Percentiles rank a stretch among this genome's conserved stretches.
Conservation (phyloP, 768 basidiomycete species). For the Xerocomellus intermedius region DNA sequence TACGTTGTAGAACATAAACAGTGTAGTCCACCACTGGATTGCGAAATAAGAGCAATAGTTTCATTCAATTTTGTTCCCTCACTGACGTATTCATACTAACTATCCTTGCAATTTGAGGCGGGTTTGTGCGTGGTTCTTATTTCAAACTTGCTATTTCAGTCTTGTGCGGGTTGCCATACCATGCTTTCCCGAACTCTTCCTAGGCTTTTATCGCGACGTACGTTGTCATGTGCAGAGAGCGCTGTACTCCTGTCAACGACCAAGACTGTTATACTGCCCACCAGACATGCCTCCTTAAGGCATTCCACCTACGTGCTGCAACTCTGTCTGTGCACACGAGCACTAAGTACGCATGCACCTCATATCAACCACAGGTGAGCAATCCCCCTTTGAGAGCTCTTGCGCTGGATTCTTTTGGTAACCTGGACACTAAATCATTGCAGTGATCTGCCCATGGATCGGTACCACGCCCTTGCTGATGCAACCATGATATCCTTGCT, state of each 20-base stretch:
- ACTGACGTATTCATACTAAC: too few species aligned
- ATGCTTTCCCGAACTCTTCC: conserved; percentile 24
- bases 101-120: too few species aligned
- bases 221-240: not conserved
- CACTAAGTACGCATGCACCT: conserved; percentile 52
- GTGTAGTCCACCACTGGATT: not conserved
- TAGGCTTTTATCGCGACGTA: conserved; percentile 11
- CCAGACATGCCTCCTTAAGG: not conserved
- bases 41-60: not conserved
- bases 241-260: conserved; percentile 2
- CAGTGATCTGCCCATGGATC: conserved; percentile 56
- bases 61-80: not conserved
- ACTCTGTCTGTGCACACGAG: conserved; percentile 16
- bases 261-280: not conserved
- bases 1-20: conserved; percentile 2
- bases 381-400: not conserved
- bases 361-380: conserved; percentile 55
- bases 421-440: not conserved
- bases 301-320: conserved; percentile 1
- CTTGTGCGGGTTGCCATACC: not conserved
- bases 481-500: conserved; percentile 73
- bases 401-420: not conserved
- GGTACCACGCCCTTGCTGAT: conserved; percentile 74
- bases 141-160: not conserved
- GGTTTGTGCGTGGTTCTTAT: not conserved